Base-by-base conservation (phyloP, 352 stramenopile genomes). In the Globisporangium camurandrum region DNA sequence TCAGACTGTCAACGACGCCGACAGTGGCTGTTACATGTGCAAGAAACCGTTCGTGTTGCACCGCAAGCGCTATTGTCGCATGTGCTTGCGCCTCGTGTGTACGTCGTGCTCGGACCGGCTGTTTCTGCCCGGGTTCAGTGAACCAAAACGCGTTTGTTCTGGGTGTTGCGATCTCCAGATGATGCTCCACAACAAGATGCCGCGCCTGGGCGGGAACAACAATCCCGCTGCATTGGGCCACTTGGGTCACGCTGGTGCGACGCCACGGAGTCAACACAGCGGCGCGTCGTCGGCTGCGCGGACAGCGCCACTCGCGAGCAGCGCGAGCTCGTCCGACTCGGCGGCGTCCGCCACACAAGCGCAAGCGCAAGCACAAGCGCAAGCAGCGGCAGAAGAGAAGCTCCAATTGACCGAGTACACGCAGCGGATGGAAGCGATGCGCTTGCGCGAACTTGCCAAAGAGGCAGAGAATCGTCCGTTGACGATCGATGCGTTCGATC, bases 401-500 rank as follows among this genome's bases (percentile, higher is more conserved):
- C 24, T 88, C 38, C n/a, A n/a, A n/a, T n/a, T n/a, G n/a, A 74
- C 71, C 4, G 77, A 86, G 37, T 70, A 85, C 39, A 64, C 66
- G 3, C 60, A 88, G 44, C 67, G 73, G 27, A 84, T 90, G 69
- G 76, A 90, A 43, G 76, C 71, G 0, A 93, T 93, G 81, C 78
- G 81, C 7, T 69, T 74, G 56, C 81, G 81, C 16, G 84, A 94
- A 56, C 38, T 82, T 16, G 72, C 66, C 0, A 83, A 84, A 59
- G 75, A 90, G 49, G 75, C 78, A 2, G 78, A 87, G 56, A 75
- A 75, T 31, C 57, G 61, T 11, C 84, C 84, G 3, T 49, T 97
- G 30, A 67, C 57, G 33, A 97, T 97, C 52, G 79, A 93, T 4
- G 94, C 98, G 66, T 98, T 98, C 61, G 86, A 98, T 51, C 55